Conservation (phyloP, 2,329 filamentous ascomycete genomes). For the Venturia carpophila region DNA sequence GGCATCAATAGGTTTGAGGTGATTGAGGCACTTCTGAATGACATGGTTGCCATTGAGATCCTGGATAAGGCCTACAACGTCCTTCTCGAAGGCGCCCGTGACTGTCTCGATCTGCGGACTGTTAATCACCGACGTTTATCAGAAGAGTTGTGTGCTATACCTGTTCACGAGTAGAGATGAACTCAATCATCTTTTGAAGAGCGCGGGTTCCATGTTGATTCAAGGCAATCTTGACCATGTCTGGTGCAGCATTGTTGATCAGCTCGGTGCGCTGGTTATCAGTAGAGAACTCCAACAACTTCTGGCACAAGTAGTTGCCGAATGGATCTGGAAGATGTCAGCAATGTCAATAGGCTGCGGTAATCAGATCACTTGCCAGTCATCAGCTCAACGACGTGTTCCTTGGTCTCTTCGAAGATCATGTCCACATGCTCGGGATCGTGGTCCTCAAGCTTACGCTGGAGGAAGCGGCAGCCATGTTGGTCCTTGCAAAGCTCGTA, state of each 20-base stretch:
- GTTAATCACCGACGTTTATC: constrained; percentile 20
- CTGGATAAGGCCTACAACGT: constrained; percentile 91
- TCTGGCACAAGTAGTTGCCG: constrained; percentile 98
- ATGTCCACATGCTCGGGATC: constrained; percentile 75
- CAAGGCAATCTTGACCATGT: constrained; percentile 86
- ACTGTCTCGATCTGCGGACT: constrained; percentile 60
- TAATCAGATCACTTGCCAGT: constrained; percentile 47
- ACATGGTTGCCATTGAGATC: constrained; percentile 98
- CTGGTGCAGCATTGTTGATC: constrained; percentile 78
- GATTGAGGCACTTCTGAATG: constrained; percentile 98
- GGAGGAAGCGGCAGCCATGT: constrained; percentile 91
- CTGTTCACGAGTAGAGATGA: constrained; percentile 77
- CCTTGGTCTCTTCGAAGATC: constrained; percentile 90
- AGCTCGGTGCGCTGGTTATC: constrained; percentile 90
- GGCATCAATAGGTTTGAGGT: constrained; percentile 72
- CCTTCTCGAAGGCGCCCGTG: constrained; percentile 70
- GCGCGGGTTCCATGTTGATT: constrained; percentile 97
- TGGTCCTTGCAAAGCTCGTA: constrained; percentile 94
- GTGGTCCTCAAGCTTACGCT: constrained; percentile 93
- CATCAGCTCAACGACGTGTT: constrained; percentile 95
- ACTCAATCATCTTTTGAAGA: constrained; percentile 99
- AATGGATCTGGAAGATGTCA: constrained; percentile 62
- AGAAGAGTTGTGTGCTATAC: constrained; percentile 22
- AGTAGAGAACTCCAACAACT: constrained; percentile 89
- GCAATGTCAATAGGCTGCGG: constrained; percentile 16